phyloP scores from a whole-genome alignment of 2,329 filamentous ascomycete genomes.

The Stemphylium lycopersici region DNA sequence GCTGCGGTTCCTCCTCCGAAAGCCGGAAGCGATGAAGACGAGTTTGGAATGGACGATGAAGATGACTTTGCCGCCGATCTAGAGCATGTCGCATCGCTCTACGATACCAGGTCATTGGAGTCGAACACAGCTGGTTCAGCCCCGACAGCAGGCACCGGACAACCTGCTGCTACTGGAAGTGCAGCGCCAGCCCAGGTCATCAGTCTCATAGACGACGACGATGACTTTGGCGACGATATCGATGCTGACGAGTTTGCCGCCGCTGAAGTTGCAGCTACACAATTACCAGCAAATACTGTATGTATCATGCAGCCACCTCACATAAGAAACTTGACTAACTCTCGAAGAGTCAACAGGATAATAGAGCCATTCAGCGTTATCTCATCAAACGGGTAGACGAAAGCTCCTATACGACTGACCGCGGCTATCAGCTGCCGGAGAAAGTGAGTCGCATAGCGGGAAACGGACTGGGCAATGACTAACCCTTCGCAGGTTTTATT shows the following conservation, averaged over 20 bases:
- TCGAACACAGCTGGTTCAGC: constrained; percentile 13
- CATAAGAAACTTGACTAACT: constrained; percentile 63
- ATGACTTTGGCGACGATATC: constrained; percentile 71
- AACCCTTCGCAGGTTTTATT: constrained; percentile 69
- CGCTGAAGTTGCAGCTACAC: constrained; percentile 73
- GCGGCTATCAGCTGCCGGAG: constrained; percentile 66
- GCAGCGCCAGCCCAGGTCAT: constrained; percentile 27
- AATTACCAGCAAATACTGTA: constrained; percentile 64
- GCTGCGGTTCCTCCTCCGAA: constrained; percentile 4
- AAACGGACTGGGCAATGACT: constrained; percentile 13
- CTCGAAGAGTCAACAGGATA: constrained; percentile 69
- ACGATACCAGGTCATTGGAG: constrained; percentile 53
- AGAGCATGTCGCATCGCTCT: constrained; percentile 63
- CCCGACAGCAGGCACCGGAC: background rate
- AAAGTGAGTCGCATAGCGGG: constrained; percentile 63
- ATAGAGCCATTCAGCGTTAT: constrained; percentile 84
- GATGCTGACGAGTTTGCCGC: constrained; percentile 74
- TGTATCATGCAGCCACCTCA: constrained; percentile 50
- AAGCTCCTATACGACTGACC: constrained; percentile 69
- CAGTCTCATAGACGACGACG: constrained; percentile 44
- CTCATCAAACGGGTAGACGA: constrained; percentile 76
- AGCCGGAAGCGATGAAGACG: constrained; percentile 51
- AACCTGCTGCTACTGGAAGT: constrained; percentile 2
- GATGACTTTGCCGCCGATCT: constrained; percentile 63
- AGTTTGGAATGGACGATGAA: constrained; percentile 55